phyloP scores from a whole-genome alignment of 2,329 filamentous ascomycete species.

The Arachnomyces sp. region DNA sequence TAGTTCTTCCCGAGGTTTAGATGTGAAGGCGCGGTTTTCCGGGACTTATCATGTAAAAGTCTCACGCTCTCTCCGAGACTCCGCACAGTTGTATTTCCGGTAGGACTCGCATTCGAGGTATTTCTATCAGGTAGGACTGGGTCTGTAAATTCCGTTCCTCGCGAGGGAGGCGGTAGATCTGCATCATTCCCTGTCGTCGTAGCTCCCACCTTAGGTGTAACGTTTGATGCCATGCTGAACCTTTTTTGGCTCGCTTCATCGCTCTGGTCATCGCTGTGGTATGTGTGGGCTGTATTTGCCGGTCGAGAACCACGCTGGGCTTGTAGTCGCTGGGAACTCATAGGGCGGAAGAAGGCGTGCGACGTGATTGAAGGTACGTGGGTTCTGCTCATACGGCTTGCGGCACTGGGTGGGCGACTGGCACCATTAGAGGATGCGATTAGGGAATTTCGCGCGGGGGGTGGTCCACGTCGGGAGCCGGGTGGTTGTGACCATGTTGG shows the following conservation, averaged over 20 bases:
- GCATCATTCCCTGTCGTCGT: slow-evolving; percentile 31
- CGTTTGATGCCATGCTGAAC: slow-evolving; percentile 52
- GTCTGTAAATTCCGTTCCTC: slow-evolving; percentile 74
- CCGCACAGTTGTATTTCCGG: slow-evolving; percentile 47
- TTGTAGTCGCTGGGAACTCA: slow-evolving; percentile 92
- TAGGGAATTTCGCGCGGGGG: slow-evolving; percentile 31
- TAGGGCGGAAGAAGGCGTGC: slow-evolving; percentile 87
- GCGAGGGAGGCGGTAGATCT: slow-evolving; percentile 57
- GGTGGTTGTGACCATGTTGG: slow-evolving; percentile 48
- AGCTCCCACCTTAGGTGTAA: slow-evolving; percentile 34
- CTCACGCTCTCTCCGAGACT: slow-evolving; percentile 70
- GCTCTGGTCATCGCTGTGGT: slow-evolving; percentile 35
- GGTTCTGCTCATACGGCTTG: slow-evolving; percentile 65
- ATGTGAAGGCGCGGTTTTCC: slow-evolving; percentile 33
- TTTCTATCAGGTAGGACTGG: slow-evolving; percentile 61
- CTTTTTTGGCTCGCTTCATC: slow-evolving; percentile 44
- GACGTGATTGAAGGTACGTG: slow-evolving; percentile 86
- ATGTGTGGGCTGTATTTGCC: slow-evolving; percentile 23
- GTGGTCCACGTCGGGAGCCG: slow-evolving; percentile 47
- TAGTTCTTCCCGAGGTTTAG: slow-evolving; percentile 54
- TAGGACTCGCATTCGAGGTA: slow-evolving; percentile 68
- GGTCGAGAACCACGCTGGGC: slow-evolving; percentile 66
- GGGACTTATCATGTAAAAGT: slow-evolving; percentile 56
- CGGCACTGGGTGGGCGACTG: slow-evolving; percentile 46
- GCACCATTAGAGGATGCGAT: slow-evolving; percentile 38